Base-by-base conservation (phyloP, 2,329 filamentous ascomycete species). In the Xylaria sp. region DNA sequence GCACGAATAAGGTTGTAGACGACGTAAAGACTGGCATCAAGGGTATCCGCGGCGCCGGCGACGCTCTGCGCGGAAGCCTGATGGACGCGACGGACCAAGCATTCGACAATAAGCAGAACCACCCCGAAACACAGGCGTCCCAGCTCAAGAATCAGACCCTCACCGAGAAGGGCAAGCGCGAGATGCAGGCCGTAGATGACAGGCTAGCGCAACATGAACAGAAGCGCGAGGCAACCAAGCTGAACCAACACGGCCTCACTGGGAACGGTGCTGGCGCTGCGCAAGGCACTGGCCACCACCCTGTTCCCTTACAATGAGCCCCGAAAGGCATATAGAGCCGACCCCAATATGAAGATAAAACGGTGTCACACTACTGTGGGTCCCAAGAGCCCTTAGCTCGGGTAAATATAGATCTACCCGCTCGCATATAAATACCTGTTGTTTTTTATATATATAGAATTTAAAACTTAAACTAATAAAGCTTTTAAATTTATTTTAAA, bases 11-110 rank as follows among this genome's bases (percentile, higher is more conserved):
- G 55, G 69, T 78, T 10, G 65, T 76, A 32, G 69, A 78, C n/a
- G 77, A 80, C 71, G 69, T 80, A 52, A 79, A 78, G 69, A 76
- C 76, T 18, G 73, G 76, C 61, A 41, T 78, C 18, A 79, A 80
- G 64, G 78, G 78, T 66, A 69, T 79, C 64, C 75, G 70, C 20
- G 78, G 78, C 62, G 76, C 74, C 6, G 78, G 78, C 44, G 78
- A 80, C 59, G 72, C 75, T 10, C 59, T 79, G n/a, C 76, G 78
- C n/a, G 78, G 78, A 41, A 71, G 62, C 46, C 61, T 74, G n/a
- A 68, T 78, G 70, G 71, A 74, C 34, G 75, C 73, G 6, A 69
- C 75, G 4, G 78, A 80, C 69, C 75, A 77, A 57, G 74, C 74
- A 4, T 71, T 80, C 61, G 77, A 78, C 72, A 75, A 68, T 51